Evolutionary conservation across 1,284 basidiomycete genomes (phyloP), one percentile per base, ranked within the genome.

Genomic region (Ganoderma meredithae): DNA sequence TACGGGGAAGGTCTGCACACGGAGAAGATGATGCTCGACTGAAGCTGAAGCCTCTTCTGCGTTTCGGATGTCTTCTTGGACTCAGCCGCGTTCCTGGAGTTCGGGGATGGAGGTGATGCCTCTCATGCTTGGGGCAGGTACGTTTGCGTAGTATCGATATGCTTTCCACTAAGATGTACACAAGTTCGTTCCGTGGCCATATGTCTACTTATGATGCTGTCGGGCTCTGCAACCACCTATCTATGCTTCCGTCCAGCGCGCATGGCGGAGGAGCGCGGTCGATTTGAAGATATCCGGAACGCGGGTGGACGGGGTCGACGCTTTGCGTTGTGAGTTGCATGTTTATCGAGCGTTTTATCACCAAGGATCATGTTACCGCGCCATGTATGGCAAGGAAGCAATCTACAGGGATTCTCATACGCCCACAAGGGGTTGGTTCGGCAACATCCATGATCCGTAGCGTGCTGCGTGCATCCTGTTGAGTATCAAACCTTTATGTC

Each of bases 1-100:
- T 95, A 95, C 77, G 90, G 89, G 69, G 93, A 95, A 80, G 93
- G 93, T 60, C 83, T 95, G 64, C 87, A 92, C 76, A 94, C 92
- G 33, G 92, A 93, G 76, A 86, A 85, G 76, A 86, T 91, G 86
- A 85, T 92, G 81, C 90, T 92, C 76, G 91, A 93, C 78, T 90
- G 76, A 74, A 64, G 58, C 52, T 13, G 52, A 63, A n/a, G 19
- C 41, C n/a, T 9, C 40, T 7, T 41, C 15, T 61, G 22, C 60
- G 25, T 25, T 43, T 27, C 40, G 31, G 59, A 25, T 60, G 10
- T 62, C 60, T 44, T 47, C 60, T 62, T 62, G 41, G 55, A 56
- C 25, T 59, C 41, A 33, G 31, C 17, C 60, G 19, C 53, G 31
- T 69, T 52, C 19, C 61, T 39, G 52, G 49, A 59, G 64, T 33